Percentiles rank a stretch among this genome's conserved stretches.
Conservation (phyloP, 225 moss, liverwort and hornwort genomes). For the Bryum argenteum region DNA sequence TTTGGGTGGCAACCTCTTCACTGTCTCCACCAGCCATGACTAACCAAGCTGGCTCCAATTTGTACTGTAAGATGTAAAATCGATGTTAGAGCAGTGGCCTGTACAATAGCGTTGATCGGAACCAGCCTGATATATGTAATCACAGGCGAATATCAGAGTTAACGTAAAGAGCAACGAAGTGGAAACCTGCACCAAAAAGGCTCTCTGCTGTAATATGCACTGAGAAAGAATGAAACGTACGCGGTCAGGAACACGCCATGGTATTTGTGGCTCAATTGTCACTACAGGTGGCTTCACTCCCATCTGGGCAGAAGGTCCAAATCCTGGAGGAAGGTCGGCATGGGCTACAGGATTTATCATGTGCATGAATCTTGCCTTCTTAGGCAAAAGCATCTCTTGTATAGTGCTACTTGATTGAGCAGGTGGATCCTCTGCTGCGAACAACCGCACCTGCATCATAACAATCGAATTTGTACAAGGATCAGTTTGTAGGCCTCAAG, state of each 20-base stretch:
- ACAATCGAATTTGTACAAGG: conserved; percentile 14
- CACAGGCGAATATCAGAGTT: background rate
- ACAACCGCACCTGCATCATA: conserved; percentile 74
- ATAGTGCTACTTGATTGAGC: conserved; percentile 52
- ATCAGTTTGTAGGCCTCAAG: conserved; percentile 20
- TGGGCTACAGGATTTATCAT: conserved; percentile 49
- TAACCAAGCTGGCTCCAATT: conserved; percentile 70
- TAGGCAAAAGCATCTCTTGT: conserved; percentile 87
- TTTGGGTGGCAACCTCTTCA: conserved; percentile 67
- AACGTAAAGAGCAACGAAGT: background rate
- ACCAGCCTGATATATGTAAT: background rate
- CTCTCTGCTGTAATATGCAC: conserved; percentile 19
- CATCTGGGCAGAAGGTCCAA: conserved; percentile 61
- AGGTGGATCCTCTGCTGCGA: conserved; percentile 91
- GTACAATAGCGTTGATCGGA: background rate
- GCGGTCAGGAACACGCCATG: conserved; percentile 72
- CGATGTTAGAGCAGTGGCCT: conserved; percentile 23
- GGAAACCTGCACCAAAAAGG: background rate
- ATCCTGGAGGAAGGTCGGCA: conserved; percentile 81
- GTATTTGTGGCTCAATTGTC: conserved; percentile 61
- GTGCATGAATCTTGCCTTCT: conserved; percentile 84
- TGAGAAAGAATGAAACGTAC: conserved; percentile 55
- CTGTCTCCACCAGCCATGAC: conserved; percentile 88
- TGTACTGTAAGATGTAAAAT: conserved; percentile 50
- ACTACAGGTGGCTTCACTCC: conserved; percentile 57